Evolutionary conservation across 495 filamentous ascomycete genomes (phyloP).

Genomic region (Neurospora sp.): DNA sequence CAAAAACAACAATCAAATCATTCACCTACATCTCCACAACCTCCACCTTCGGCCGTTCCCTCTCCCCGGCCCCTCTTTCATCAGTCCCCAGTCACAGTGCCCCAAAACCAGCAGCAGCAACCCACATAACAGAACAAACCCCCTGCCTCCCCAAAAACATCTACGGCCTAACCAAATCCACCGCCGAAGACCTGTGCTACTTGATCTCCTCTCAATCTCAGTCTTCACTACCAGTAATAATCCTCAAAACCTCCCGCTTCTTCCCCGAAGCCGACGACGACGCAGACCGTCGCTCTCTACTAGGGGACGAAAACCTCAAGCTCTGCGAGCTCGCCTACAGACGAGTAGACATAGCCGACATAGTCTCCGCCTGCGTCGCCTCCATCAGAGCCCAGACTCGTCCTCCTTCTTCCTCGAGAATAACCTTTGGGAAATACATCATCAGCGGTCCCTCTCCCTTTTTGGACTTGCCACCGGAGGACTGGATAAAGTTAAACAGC

Average conservation of each 20-base stretch:
- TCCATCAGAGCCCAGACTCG: background rate
- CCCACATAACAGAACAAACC: conserved; percentile 19
- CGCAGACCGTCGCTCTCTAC: conserved; percentile 4
- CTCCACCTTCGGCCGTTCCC: conserved; percentile 18
- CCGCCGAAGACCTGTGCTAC: conserved; percentile 19
- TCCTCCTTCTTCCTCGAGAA: too few relatives aligned
- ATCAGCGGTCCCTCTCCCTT: conserved; percentile 17
- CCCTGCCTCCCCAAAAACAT: conserved; percentile 18
- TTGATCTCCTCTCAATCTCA: conserved; percentile 5
- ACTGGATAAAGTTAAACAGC: background rate
- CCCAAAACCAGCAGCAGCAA: background rate
- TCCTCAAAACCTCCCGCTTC: conserved; percentile 21
- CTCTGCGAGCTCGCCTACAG: conserved; percentile 21
- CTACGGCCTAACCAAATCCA: conserved; percentile 20
- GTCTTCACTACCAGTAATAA: conserved; percentile 3
- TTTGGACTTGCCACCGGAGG: background rate
- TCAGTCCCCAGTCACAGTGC: too few relatives aligned
- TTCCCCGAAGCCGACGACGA: conserved; percentile 25
- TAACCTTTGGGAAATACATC: conserved; percentile 16
- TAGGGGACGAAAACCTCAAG: conserved; percentile 20
- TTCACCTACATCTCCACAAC: conserved; percentile 23
- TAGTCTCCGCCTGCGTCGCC: conserved; percentile 16
- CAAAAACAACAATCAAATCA: conserved; percentile 1
- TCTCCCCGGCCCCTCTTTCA: too few relatives aligned
- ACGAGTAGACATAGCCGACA: conserved; percentile 18